Evolutionary conservation across 73 alveolate species (phyloP).

Genomic region (Symbiodinium pilosum): DNA sequence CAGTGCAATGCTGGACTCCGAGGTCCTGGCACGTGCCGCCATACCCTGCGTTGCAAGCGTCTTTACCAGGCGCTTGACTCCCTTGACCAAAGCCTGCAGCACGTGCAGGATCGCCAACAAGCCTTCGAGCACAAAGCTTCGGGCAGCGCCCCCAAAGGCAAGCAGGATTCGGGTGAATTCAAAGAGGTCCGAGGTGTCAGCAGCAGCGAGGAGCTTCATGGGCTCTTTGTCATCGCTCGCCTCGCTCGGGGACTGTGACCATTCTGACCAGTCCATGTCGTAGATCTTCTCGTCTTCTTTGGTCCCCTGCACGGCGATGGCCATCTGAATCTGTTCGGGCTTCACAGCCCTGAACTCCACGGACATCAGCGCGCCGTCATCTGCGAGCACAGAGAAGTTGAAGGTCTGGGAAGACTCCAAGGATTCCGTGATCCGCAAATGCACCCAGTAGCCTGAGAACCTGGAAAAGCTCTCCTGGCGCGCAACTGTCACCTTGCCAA

Average conservation of each 20-base stretch:
- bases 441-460: slow-evolving; percentile 61
- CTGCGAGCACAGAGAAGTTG: slow-evolving; percentile 51
- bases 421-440: slow-evolving; percentile 63
- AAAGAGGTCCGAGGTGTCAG: neutral
- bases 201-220: neutral
- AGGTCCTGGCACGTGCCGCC: too few relatives aligned
- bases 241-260: neutral
- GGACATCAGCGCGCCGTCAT: slow-evolving; percentile 57
- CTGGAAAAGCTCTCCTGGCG: slow-evolving; percentile 47
- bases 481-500: slow-evolving; percentile 57
- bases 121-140: neutral
- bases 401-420: slow-evolving; percentile 80
- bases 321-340: slow-evolving; percentile 94
- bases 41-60: too few relatives aligned
- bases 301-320: slow-evolving; percentile 83
- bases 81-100: slow-evolving; percentile 40
- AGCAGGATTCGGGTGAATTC: slow-evolving; percentile 1
- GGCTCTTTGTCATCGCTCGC: too few relatives aligned
- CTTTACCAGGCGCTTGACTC: too few relatives aligned
- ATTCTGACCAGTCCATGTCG: slow-evolving; percentile 42
- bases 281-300: slow-evolving; percentile 65
- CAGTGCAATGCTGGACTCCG: too few relatives aligned
- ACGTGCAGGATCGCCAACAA: slow-evolving; percentile 16
- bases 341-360: slow-evolving; percentile 91
- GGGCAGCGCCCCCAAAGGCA: neutral